Percentiles rank a stretch among this genome's conserved stretches.
Evolutionary conservation across 345 rosid species (phyloP).

Genomic region (Dimocarpus longan): DNA sequence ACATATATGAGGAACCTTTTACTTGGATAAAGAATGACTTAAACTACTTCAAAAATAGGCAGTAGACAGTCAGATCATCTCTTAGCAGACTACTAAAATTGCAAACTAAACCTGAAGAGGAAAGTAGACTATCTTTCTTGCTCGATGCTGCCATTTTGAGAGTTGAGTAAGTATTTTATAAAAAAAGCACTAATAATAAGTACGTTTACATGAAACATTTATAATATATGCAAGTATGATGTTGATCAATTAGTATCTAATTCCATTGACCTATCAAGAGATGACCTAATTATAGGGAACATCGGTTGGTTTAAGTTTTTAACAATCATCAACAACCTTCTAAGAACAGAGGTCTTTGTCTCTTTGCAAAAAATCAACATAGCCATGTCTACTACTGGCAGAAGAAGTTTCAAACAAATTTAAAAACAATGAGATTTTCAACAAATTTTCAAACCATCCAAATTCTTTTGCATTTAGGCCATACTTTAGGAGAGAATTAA

Average conservation of each 20-base stretch:
- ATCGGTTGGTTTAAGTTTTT: background rate
- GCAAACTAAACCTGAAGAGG: too few relatives aligned
- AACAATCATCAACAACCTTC: background rate
- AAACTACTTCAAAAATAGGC: background rate
- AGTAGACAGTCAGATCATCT: background rate
- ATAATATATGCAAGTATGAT: background rate
- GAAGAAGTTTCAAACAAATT: background rate
- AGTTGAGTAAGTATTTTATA: too few relatives aligned
- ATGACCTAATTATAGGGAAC: background rate
- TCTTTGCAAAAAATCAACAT: background rate
- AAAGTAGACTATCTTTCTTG: too few relatives aligned
- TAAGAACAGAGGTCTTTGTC: background rate
- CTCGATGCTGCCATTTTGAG: too few relatives aligned
- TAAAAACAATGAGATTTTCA: background rate
- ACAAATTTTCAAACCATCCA: background rate
- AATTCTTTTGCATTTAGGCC: background rate
- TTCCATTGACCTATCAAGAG: background rate
- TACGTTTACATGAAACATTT: background rate
- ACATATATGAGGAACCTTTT: background rate
- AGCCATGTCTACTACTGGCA: background rate
- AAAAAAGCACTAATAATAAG: background rate
- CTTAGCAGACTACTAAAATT: background rate
- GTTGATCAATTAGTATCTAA: background rate
- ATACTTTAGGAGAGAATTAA: background rate
- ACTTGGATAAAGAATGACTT: background rate